Evolutionary conservation across 441 rosid genomes (phyloP), one percentile per base, ranked within the genome.

Genomic region (Euphorbia celastroides): DNA sequence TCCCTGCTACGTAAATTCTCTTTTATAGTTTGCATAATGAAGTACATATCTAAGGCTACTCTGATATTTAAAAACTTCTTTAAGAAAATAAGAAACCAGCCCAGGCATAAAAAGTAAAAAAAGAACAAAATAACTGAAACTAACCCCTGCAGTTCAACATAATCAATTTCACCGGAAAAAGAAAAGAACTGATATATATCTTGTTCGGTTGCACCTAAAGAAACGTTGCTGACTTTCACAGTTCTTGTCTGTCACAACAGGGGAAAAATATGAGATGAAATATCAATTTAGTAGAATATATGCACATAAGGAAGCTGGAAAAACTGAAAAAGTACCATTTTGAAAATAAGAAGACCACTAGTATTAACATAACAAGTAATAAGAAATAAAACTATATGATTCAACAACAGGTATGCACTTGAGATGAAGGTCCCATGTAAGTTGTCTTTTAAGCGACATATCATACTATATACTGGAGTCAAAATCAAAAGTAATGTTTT

Each of bases 111-210:
- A 32, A 5, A 16, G 23, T 10, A 46, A 14, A 54, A 34, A 12
- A 1, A 17, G 30, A 17, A 7, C 11, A 26, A 54, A 62, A 23
- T 27, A 56, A 30, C 65, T 46, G 6, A 27, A 32, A 66, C 62
- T 23, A 27, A 84, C 97, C 88, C 79, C 60, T 68, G 71, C 82
- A 84, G 77, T 70, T 88, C 95, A 19, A 86, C 65, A 64, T 78
- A 76, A 32, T 78, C 83, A 73, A 90, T 79, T 51, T 88, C 84
- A 16, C 97, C 93, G 3, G 97, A 86, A 74, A 85, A 88, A 57
- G 95, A 88, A 61, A 90, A 88, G 78, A 90, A 86, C 69, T 90
- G 91, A 72, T 62, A 75, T 70, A 90, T 42, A 69, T 90, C 95
- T 51, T 61, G 76, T 81, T 82, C 82, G 2, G 82, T 75, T 58